Conservation (phyloP, 139 green algal species). For the Chlorella sorokiniana region DNA sequence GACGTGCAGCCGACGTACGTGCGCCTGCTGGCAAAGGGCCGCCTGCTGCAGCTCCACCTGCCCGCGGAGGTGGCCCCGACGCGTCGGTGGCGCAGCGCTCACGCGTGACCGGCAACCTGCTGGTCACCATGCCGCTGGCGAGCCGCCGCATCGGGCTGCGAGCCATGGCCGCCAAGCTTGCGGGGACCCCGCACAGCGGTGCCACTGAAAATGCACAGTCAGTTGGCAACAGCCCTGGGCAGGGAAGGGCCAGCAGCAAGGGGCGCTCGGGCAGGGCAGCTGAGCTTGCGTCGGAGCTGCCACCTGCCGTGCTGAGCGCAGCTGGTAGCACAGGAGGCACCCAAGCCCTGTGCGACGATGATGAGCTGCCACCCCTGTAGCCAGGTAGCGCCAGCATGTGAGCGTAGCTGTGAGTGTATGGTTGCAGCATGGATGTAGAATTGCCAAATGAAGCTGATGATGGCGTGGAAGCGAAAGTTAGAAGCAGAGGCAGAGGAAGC, state of each 20-base stretch:
- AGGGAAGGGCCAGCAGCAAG: not conserved
- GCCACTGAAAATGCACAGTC: not conserved
- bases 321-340: not conserved
- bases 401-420: no score
- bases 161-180: not conserved
- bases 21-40: constrained; percentile 85
- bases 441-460: no score
- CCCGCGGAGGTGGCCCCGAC: constrained; percentile 76
- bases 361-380: constrained; percentile 9
- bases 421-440: no score
- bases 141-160: not conserved
- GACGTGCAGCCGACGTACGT: constrained; percentile 82
- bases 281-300: not conserved
- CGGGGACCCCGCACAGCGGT: not conserved
- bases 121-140: constrained; percentile 83
- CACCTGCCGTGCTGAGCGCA: not conserved
- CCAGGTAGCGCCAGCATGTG: not conserved
- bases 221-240: not conserved
- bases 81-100: constrained; percentile 65
- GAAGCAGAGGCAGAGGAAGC: no score
- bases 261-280: not conserved
- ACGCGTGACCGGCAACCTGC: constrained; percentile 61
- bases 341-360: not conserved
- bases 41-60: constrained; percentile 84
- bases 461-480: no score